phyloP scores from a whole-genome alignment of 129 eudicot species.

The Flaveria trinervia region DNA sequence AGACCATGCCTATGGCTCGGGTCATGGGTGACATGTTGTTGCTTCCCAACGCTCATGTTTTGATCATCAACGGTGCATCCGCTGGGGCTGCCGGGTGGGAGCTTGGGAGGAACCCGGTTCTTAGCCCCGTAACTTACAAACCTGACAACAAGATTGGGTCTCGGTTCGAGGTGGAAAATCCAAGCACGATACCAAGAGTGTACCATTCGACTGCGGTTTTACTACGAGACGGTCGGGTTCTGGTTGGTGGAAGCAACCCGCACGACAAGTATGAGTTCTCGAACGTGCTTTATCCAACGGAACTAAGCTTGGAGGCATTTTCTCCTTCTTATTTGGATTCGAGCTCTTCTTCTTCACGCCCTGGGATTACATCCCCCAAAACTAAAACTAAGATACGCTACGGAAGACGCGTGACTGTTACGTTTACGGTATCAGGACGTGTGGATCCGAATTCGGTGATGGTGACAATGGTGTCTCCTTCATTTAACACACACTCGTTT shows the following conservation, averaged over 20 bases:
- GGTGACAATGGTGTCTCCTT: constrained; percentile 75
- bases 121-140: constrained; percentile 52
- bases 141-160: constrained; percentile 35
- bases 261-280: constrained; percentile 54
- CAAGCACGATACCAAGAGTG: constrained; percentile 52
- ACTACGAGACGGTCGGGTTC: constrained; percentile 59
- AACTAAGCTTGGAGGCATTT: constrained; percentile 67
- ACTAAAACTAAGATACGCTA: constrained; percentile 37
- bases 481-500: constrained; percentile 70
- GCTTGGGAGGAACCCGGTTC: constrained; percentile 57
- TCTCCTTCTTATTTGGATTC: constrained; percentile 67
- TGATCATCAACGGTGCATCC: constrained; percentile 55
- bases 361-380: constrained; percentile 43
- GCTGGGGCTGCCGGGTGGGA: constrained; percentile 71
- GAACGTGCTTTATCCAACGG: constrained; percentile 60
- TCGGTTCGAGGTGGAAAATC: constrained; percentile 52
- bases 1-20: constrained; percentile 71
- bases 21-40: constrained; percentile 74
- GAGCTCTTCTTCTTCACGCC: constrained; percentile 39
- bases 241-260: constrained; percentile 76
- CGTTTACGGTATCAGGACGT: constrained; percentile 38
- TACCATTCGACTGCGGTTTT: constrained; percentile 62
- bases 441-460: constrained; percentile 32
- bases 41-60: constrained; percentile 50
- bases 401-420: constrained; percentile 31